A percentile compares a stretch with the other conserved stretches of the same genome.
Evolutionary conservation across 495 filamentous ascomycete genomes (phyloP).

Genomic region (Bryoglossum gracile): DNA sequence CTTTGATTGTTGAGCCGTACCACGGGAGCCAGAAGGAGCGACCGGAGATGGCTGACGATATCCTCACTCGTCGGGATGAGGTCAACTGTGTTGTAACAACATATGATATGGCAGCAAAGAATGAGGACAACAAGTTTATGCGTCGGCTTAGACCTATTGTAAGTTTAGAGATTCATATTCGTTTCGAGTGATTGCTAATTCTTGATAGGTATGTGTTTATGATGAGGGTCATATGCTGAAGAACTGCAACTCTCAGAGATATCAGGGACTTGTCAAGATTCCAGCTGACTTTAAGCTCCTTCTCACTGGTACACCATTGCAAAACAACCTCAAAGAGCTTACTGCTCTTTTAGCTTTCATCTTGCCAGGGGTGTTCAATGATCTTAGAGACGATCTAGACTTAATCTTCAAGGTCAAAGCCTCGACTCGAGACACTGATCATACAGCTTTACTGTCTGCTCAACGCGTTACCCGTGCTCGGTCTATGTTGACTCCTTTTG

Average conservation of each 20-base stretch:
- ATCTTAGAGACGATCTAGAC: constrained; percentile 64
- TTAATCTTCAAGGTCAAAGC: constrained; percentile 87
- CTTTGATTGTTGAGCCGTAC: constrained; percentile 69
- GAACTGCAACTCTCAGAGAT: constrained; percentile 73
- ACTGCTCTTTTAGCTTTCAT: constrained; percentile 85
- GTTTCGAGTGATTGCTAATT: constrained; percentile 10
- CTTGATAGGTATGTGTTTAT: constrained; percentile 59
- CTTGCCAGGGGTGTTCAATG: constrained; percentile 71
- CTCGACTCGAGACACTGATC: constrained; percentile 64
- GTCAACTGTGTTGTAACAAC: constrained; percentile 90
- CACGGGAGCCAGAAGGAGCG: constrained; percentile 63
- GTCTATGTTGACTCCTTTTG: constrained; percentile 91
- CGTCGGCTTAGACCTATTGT: constrained; percentile 50
- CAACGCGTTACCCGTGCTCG: constrained; percentile 81
- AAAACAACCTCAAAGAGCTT: constrained; percentile 93
- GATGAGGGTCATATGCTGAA: constrained; percentile 92
- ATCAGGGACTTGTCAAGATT: constrained; percentile 73
- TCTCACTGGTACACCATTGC: constrained; percentile 87
- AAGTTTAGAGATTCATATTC: constrained; percentile 11
- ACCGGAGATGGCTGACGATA: constrained; percentile 54
- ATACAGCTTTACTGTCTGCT: constrained; percentile 69
- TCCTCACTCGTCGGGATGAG: constrained; percentile 49
- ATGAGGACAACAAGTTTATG: constrained; percentile 62
- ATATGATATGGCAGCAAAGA: constrained; percentile 64
- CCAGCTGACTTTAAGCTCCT: constrained; percentile 71